These are phyloP conservation scores for Drosera capensis DNA, from an alignment of 148 eudicot genomes.

Conservation along the genomic window DNA sequence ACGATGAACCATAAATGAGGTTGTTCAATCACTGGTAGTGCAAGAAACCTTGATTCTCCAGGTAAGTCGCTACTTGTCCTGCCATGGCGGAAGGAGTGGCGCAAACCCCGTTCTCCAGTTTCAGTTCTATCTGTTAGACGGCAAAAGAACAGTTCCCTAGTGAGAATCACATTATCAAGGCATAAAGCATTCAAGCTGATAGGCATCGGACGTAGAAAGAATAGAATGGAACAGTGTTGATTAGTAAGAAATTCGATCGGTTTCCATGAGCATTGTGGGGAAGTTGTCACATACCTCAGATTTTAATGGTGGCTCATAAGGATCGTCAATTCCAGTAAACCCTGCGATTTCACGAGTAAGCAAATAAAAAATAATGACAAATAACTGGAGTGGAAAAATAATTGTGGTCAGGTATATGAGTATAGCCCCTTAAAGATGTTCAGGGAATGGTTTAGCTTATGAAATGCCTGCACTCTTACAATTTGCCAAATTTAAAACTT, in stretches of 20 bases:
- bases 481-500: too few species aligned
- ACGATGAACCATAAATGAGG: background rate
- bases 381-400: too few species aligned
- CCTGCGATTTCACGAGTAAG: conserved; percentile 26
- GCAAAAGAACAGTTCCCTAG: background rate
- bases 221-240: too few species aligned
- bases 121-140: conserved; percentile 48
- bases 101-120: conserved; percentile 34
- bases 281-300: conserved; percentile 50
- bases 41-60: conserved; percentile 57
- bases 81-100: conserved; percentile 70
- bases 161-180: background rate
- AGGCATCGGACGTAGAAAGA: background rate
- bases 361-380: background rate
- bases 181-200: background rate
- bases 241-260: background rate
- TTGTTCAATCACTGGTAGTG: conserved; percentile 19
- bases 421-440: too few species aligned
- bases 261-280: background rate
- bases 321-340: conserved; percentile 95
- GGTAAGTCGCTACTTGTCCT: conserved; percentile 56
- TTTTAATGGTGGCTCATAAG: conserved; percentile 70
- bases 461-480: too few species aligned
- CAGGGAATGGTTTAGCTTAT: too few species aligned
- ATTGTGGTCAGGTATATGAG: too few species aligned